Base-by-base conservation (phyloP, 2,329 filamentous ascomycete genomes). In the Fusarium caatingaense region DNA sequence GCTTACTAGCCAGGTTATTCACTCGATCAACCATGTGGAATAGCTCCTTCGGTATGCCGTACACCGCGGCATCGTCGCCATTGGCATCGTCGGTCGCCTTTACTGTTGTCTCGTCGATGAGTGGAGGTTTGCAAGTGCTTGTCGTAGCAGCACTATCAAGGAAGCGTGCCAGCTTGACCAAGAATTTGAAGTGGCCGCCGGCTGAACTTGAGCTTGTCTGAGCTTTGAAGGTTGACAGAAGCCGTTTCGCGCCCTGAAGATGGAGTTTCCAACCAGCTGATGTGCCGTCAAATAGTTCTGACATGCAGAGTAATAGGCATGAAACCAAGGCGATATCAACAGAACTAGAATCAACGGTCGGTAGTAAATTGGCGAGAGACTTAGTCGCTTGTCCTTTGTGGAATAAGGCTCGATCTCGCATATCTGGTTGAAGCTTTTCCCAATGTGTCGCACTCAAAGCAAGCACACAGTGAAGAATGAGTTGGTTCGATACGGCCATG, bases 1-100 rank as follows among this genome's bases (percentile, higher is more conserved):
- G 16, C 1, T 61, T 61, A 10, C 58, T 61, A 0, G 58, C 58
- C 10, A 61, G 5, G 16, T 61, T 61, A 1, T 61, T 61, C 1
- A 61, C 55, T 3, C 58, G 55, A 5, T 61, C 58, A 1, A 61
- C 58, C 58, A 61, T 61, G 2, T 61, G 58, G 2, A 61, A 61
- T 2, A 61, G 7, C 8, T 61, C 58, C 7, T 61, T 61, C 0
- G 58, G 58, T 18, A 61, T 61, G 1, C 58, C 58, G 6, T 61
- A 61, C 1, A 61, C 56, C 7, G 55, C 55, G 0, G 55, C 34
- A 11, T 61, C 55, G 0, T 61, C 55, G 1, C 23, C 46, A 2
- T 12, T 60, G 8, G 28, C 4, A 50, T 50, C 28, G 23, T 61
- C 58, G 0, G n/a, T 44, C 2, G 44, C 12, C 0, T 44, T 21